These are phyloP conservation scores for Blastobotrys aristatus DNA, from an alignment of 1,139 yeast genomes.

Conservation along the genomic window DNA sequence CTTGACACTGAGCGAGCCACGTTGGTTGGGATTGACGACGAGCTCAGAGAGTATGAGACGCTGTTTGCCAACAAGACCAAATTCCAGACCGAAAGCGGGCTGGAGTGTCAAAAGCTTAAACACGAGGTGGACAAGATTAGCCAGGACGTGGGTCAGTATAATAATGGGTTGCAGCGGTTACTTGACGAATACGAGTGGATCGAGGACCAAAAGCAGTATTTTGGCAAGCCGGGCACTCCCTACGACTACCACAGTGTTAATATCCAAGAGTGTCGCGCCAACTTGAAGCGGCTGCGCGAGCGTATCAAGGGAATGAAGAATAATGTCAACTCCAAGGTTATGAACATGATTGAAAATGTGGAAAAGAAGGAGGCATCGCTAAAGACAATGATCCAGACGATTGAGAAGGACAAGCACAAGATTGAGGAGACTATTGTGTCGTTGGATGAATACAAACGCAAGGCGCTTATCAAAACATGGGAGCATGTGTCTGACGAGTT, in stretches of 20 bases:
- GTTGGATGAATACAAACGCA: conserved; percentile 79
- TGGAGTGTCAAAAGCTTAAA: conserved; percentile 53
- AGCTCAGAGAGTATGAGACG: conserved; percentile 57
- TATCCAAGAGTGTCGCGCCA: conserved; percentile 55
- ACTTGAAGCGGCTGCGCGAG: conserved; percentile 53
- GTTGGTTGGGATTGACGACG: conserved; percentile 70
- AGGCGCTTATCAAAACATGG: conserved; percentile 80
- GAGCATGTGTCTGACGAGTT: conserved; percentile 72
- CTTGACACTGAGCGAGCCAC: conserved; percentile 61
- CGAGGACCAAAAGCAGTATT: conserved; percentile 51
- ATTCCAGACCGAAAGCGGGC: conserved; percentile 45
- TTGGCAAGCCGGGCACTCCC: conserved; percentile 36
- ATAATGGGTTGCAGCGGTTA: conserved; percentile 45
- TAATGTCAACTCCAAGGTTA: conserved; percentile 81
- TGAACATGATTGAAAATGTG: conserved; percentile 91
- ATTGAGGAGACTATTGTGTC: conserved; percentile 86
- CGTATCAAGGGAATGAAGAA: conserved; percentile 69
- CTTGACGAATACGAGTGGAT: conserved; percentile 68
- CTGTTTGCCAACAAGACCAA: conserved; percentile 51
- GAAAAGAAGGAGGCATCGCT: conserved; percentile 82
- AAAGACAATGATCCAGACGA: conserved; percentile 76
- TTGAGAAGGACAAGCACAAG: conserved; percentile 84
- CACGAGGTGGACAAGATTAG: conserved; percentile 62
- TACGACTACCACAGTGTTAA: conserved; percentile 48
- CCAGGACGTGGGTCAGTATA: conserved; percentile 38